Evolutionary conservation across 768 basidiomycete species (phyloP).

Genomic region (Rhodotorula diobovata): DNA sequence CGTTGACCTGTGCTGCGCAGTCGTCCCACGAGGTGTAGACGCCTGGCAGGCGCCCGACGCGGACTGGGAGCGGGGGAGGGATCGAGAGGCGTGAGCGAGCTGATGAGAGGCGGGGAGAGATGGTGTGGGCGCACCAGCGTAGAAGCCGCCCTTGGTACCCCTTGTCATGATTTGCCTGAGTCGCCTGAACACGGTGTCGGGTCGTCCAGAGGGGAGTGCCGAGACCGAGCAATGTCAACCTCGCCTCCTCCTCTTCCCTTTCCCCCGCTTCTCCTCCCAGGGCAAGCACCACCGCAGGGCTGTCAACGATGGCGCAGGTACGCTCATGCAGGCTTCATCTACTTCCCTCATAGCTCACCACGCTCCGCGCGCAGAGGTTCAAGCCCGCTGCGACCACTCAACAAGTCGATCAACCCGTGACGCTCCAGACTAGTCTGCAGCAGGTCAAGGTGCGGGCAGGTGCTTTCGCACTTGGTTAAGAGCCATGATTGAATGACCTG

Average conservation of each 20-base stretch:
- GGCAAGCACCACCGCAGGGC: too few relatives aligned
- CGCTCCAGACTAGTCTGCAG: neutral
- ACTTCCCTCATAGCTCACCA: neutral
- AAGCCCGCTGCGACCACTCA: slow-evolving; percentile 3
- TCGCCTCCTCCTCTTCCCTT: too few relatives aligned
- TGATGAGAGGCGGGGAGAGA: neutral
- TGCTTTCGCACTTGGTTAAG: accelerated
- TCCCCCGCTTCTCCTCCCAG: neutral
- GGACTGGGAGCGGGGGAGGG: slow-evolving; percentile 56
- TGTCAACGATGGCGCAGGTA: slow-evolving; percentile 19
- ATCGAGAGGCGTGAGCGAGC: neutral
- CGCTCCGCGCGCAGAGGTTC: slow-evolving; percentile 17
- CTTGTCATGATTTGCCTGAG: neutral
- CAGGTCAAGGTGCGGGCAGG: slow-evolving; percentile 18
- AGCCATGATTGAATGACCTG: accelerated
- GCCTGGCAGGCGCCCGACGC: slow-evolving; percentile 60
- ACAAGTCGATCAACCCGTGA: slow-evolving; percentile 3
- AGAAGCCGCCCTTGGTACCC: slow-evolving; percentile 18
- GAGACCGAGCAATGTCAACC: neutral
- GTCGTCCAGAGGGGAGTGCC: neutral
- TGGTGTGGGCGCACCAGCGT: slow-evolving; percentile 23
- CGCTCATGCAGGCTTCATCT: neutral
- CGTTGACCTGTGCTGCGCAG: slow-evolving; percentile 63
- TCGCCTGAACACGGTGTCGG: slow-evolving; percentile 3
- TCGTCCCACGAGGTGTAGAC: slow-evolving; percentile 71